A percentile compares a stretch with the other conserved stretches of the same genome.
Conservation (phyloP, 1,139 yeast species). For the Debaryomycetaceae sp. region DNA sequence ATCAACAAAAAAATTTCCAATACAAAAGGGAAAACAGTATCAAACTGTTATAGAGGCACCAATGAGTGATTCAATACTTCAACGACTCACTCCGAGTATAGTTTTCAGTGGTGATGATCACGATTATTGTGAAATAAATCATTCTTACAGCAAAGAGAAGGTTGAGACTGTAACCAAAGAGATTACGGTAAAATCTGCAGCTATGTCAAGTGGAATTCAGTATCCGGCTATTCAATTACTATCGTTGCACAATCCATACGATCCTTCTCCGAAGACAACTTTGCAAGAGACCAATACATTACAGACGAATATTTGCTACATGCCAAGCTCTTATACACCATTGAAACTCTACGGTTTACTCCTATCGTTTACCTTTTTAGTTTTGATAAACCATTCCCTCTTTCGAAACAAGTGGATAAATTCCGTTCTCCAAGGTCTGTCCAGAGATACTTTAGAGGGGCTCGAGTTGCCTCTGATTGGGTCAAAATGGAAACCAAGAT, state of each 20-base stretch:
- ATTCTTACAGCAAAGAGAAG: constrained; percentile 39
- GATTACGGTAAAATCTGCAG: constrained; percentile 80
- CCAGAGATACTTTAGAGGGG: neutral
- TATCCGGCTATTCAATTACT: constrained; percentile 84
- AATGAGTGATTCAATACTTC: constrained; percentile 54
- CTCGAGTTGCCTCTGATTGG: neutral
- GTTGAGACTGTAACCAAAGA: constrained; percentile 52
- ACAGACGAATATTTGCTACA: constrained; percentile 59
- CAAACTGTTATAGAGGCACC: constrained; percentile 53
- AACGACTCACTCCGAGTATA: constrained; percentile 56
- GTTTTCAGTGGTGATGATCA: constrained; percentile 95
- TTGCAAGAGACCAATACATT: constrained; percentile 12
- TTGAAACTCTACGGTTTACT: constrained; percentile 32
- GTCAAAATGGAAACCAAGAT: constrained; percentile 6
- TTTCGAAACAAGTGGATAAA: neutral
- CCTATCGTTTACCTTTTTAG: constrained; percentile 6
- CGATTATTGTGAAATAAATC: constrained; percentile 82
- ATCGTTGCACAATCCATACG: constrained; percentile 56
- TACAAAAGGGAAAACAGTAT: constrained; percentile 62
- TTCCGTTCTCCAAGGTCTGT: neutral
- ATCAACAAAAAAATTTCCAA: constrained; percentile 56
- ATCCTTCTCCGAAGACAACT: constrained; percentile 5
- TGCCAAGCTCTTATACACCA: constrained; percentile 68
- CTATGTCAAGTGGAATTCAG: constrained; percentile 89
- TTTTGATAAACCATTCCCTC: neutral